phyloP scores from a whole-genome alignment of 768 basidiomycete species.

The Lanmaoa pseudosensibilis region DNA sequence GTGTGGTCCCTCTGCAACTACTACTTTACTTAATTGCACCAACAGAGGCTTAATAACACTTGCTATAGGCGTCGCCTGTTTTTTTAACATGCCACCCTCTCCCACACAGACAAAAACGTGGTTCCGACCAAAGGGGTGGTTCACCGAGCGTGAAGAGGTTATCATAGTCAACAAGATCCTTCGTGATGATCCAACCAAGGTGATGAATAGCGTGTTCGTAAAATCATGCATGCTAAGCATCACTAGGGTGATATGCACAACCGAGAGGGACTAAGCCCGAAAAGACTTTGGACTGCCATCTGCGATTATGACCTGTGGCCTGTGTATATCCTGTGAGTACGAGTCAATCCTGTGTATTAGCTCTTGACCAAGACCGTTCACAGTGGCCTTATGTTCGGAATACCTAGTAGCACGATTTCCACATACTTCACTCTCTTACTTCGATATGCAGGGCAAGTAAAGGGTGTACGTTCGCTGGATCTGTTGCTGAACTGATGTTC shows the following conservation, averaged over 20 bases:
- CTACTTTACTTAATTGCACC: background rate
- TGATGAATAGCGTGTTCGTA: background rate
- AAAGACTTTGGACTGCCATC: constrained; percentile 51
- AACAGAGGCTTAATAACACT: constrained; percentile 42
- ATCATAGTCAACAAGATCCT: constrained; percentile 63
- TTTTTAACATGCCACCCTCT: constrained; percentile 59
- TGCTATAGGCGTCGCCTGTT: constrained; percentile 50
- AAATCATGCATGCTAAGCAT: background rate
- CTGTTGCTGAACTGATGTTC: background rate
- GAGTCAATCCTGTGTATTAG: background rate
- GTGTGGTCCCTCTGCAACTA: background rate
- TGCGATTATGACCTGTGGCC: constrained; percentile 70
- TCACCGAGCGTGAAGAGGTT: constrained; percentile 57
- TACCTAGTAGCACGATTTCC: constrained; percentile 47
- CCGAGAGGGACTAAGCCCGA: constrained; percentile 54
- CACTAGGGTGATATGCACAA: constrained; percentile 59
- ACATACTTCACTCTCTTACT: constrained; percentile 62
- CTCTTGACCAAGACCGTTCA: background rate
- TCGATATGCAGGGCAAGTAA: constrained; percentile 47
- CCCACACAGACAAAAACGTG: constrained; percentile 59
- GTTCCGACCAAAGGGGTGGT: constrained; percentile 64
- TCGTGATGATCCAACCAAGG: constrained; percentile 63
- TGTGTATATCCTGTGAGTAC: constrained; percentile 48
- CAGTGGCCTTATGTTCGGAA: constrained; percentile 54
- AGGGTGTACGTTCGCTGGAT: background rate